Evolutionary conservation across 1,139 yeast species (phyloP), one percentile per base, ranked within the genome.

Genomic region (Saccharomyces hybrid): DNA sequence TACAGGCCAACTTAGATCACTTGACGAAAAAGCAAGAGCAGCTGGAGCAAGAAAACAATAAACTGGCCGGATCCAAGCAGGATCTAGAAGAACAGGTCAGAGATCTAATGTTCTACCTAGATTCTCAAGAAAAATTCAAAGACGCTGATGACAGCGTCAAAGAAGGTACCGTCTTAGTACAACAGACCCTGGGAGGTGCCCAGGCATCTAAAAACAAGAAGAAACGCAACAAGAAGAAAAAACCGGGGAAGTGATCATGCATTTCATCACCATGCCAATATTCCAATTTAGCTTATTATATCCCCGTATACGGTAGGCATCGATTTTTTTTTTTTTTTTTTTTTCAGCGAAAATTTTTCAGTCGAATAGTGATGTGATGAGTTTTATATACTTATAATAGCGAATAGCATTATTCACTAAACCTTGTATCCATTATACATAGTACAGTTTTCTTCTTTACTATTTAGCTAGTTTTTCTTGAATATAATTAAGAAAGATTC

Each of bases 91-190:
- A 86, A 44, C 95, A 88, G 68, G 82, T 86, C 3, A 79, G 78
- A 46, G 97, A 90, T 67, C 70, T 90, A 56, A 87, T 89, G 97
- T 86, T 88, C 60, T 88, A 77, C 66, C 73, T 89, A 52, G 95
- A 87, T 57, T 79, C 87, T 3, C 87, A 80, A 65, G 86, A 83
- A 55, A 86, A 84, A 68, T 79, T 88, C 62, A 80, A 83, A 62
- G 79, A 83, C 64, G 86, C 88, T 26, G 78, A 82, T 2, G 86
- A 84, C 14, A 91, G 84, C 48, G 83, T 86, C 11, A 80, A 75
- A 60, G 86, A 88, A 58, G 96, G 96, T 0, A 80, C 84, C 1
- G 73, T 87, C 0, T 75, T 86, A 1, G 61, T 77, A 8, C 69
- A 67, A 47, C 56, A 20, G 32, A 25, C 48, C 4, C 13, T 38